These are phyloP conservation scores for Pseudevernia furfuracea DNA, from an alignment of 495 filamentous ascomycete genomes.

Conservation along the genomic window DNA sequence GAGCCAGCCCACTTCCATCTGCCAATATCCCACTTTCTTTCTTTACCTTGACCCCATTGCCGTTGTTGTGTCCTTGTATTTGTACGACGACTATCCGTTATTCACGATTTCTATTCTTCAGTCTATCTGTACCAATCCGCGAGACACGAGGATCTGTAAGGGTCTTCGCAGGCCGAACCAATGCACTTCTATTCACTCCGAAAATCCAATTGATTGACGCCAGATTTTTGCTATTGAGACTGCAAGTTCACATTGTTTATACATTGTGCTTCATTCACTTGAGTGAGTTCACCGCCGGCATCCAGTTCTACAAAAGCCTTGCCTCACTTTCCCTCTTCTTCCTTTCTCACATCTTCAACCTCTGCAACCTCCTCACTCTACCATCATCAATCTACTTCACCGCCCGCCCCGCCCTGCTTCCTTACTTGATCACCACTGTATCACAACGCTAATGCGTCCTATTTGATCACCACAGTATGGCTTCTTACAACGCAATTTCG, in stretches of 20 bases:
- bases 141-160: slow-evolving; percentile 16
- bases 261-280: slow-evolving; percentile 7
- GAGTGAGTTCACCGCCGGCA: not conserved
- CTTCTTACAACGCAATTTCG: slow-evolving; percentile 56
- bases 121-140: slow-evolving; percentile 13
- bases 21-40: slow-evolving; percentile 27
- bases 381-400: slow-evolving; percentile 5
- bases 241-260: slow-evolving; percentile 9
- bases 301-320: not conserved
- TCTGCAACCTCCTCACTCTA: slow-evolving; percentile 3
- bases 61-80: slow-evolving; percentile 20
- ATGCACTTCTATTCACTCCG: slow-evolving; percentile 18
- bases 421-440: slow-evolving; percentile 7
- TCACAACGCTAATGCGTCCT: slow-evolving; percentile 12
- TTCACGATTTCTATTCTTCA: slow-evolving; percentile 5
- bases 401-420: slow-evolving; percentile 6
- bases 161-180: slow-evolving; percentile 25
- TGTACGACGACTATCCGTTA: slow-evolving; percentile 22
- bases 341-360: not conserved
- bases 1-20: slow-evolving; percentile 15
- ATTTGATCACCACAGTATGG: slow-evolving; percentile 40
- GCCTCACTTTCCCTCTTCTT: slow-evolving; percentile 5
- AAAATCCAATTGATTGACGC: slow-evolving; percentile 16
- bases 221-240: slow-evolving; percentile 10
- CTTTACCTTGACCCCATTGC: slow-evolving; percentile 8